Percentiles rank a stretch among this genome's conserved stretches.
Conservation (phyloP, 1,284 basidiomycete species). For the Cryptococcus sp. region DNA sequence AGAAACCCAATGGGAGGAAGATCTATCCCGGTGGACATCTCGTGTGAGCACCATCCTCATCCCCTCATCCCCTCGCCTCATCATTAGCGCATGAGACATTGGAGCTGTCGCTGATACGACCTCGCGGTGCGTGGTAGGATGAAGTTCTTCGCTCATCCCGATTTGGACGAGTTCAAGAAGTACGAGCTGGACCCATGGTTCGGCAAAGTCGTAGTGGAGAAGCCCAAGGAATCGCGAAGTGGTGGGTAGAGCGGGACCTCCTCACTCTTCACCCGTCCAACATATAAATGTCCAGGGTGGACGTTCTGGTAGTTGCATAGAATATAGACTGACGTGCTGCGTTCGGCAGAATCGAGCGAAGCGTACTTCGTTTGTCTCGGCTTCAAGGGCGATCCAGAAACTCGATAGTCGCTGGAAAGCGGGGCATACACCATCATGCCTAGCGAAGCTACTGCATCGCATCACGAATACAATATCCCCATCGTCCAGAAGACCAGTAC, state of each 20-base stretch:
- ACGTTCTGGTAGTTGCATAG: neutral
- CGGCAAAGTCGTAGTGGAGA: slow-evolving; percentile 44
- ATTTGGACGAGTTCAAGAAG: slow-evolving; percentile 46
- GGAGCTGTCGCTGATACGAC: neutral
- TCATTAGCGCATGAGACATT: neutral
- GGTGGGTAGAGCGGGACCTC: slow-evolving; percentile 24
- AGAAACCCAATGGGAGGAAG: slow-evolving; percentile 14
- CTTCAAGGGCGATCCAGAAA: slow-evolving; percentile 35
- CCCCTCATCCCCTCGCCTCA: neutral
- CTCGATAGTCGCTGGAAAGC: neutral
- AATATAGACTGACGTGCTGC: neutral
- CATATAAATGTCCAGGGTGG: neutral
- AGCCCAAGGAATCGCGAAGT: slow-evolving; percentile 48
- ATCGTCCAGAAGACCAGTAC: too few relatives aligned
- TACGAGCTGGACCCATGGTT: slow-evolving; percentile 44
- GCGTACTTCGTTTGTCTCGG: slow-evolving; percentile 53
- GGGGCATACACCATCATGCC: neutral
- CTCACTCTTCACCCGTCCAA: neutral
- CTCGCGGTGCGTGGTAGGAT: slow-evolving; percentile 25
- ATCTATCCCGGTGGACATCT: slow-evolving; percentile 43
- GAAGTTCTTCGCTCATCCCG: slow-evolving; percentile 52
- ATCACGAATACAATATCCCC: too few relatives aligned
- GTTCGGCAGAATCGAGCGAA: slow-evolving; percentile 46
- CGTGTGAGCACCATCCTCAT: slow-evolving; percentile 36
- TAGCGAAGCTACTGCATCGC: neutral